These are phyloP conservation scores for Sordariomycetes sp. DNA, from an alignment of 2,329 filamentous ascomycete genomes.

Conservation along the genomic window DNA sequence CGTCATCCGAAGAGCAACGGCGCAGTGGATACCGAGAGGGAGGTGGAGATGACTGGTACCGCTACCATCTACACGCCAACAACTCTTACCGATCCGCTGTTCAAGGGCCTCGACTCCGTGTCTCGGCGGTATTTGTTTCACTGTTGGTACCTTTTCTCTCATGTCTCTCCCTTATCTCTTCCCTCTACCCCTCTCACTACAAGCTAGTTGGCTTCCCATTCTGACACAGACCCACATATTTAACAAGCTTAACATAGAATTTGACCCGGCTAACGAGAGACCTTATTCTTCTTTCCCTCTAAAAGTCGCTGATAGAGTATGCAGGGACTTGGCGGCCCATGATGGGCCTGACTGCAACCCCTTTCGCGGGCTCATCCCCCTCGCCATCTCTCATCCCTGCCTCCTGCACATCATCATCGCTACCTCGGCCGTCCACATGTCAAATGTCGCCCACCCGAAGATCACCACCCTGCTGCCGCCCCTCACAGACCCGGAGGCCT, in stretches of 20 bases:
- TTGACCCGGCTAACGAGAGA: constrained; percentile 2
- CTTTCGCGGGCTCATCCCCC: constrained; percentile 32
- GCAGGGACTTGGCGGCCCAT: constrained; percentile 37
- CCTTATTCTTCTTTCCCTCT: background rate
- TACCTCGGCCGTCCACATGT: constrained; percentile 34
- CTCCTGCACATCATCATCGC: constrained; percentile 34
- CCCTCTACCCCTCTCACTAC: background rate
- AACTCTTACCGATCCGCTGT: constrained; percentile 36
- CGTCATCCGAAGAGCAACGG: background rate
- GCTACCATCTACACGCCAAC: constrained; percentile 5
- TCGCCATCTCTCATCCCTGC: constrained; percentile 29
- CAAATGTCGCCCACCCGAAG: constrained; percentile 24
- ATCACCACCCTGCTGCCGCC: constrained; percentile 12
- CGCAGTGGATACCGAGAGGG: background rate
- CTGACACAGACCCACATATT: background rate
- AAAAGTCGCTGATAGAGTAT: constrained; percentile 32
- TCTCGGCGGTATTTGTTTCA: constrained; percentile 34
- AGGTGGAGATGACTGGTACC: background rate
- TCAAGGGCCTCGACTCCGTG: constrained; percentile 34
- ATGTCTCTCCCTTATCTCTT: constrained; percentile 1
- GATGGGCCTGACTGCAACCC: constrained; percentile 31
- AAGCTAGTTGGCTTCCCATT: background rate
- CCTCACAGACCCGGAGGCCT: constrained; percentile 19
- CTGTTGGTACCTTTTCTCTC: constrained; percentile 20
- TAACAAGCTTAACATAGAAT: background rate